Evolutionary conservation across 495 filamentous ascomycete species (phyloP).

Genomic region (Aspergillus bertholletiae): DNA sequence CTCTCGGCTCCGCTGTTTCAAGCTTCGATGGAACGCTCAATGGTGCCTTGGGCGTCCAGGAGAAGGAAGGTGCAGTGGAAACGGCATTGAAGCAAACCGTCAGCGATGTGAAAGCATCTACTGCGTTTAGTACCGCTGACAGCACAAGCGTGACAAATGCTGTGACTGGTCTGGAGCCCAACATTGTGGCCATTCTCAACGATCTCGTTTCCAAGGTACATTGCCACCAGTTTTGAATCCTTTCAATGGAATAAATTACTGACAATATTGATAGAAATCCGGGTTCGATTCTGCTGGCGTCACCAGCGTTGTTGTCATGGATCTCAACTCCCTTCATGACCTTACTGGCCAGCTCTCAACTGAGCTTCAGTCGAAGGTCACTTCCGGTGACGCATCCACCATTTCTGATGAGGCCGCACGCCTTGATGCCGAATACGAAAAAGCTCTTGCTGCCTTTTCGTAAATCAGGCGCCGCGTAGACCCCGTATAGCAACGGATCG

Average conservation of each 20-base stretch:
- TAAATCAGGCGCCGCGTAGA: too few relatives aligned
- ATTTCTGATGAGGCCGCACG: too few relatives aligned
- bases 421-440: too few relatives aligned
- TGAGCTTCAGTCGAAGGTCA: constrained; percentile 5
- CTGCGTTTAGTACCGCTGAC: neutral
- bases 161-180: neutral
- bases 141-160: constrained; percentile 4
- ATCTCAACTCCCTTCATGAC: neutral
- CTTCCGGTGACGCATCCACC: neutral
- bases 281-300: constrained; percentile 5
- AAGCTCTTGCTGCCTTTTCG: too few relatives aligned
- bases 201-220: constrained; percentile 2
- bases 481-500: too few relatives aligned
- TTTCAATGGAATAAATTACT: too few relatives aligned
- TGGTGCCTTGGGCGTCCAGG: constrained; percentile 4
- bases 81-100: neutral
- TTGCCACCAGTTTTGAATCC: too few relatives aligned
- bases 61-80: constrained; percentile 1
- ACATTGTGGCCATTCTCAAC: neutral
- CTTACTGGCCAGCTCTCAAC: constrained; percentile 2
- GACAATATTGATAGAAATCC: neutral
- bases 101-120: neutral
- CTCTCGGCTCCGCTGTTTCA: constrained; percentile 2
- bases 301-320: neutral
- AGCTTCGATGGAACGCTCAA: neutral